Evolutionary conservation across 2,329 filamentous ascomycete genomes (phyloP).

Genomic region (Escovopsis sp.): DNA sequence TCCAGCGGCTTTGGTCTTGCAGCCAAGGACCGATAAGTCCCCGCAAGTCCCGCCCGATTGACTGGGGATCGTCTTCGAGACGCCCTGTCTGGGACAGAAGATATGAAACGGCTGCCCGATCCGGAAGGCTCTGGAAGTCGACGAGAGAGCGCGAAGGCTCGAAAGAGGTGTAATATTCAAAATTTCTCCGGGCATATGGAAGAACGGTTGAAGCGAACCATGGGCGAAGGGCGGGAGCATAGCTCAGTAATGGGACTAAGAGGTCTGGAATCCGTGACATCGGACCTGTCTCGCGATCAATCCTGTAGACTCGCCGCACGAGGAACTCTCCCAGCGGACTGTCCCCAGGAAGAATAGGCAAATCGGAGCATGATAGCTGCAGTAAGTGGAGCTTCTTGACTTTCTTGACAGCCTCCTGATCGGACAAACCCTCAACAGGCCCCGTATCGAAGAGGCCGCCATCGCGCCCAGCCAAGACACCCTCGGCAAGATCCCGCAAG

Average conservation of each 20-base stretch:
- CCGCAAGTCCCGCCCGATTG: conserved; percentile 49
- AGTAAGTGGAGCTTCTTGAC: conserved; percentile 48
- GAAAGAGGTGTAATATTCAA: conserved; percentile 50
- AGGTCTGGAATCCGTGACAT: conserved; percentile 53
- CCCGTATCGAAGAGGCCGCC: conserved; percentile 38
- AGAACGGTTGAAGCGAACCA: conserved; percentile 58
- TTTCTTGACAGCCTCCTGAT: conserved; percentile 49
- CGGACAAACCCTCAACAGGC: conserved; percentile 41
- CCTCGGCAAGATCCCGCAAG: conserved; percentile 40
- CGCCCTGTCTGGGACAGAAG: conserved; percentile 44
- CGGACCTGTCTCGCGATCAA: conserved; percentile 60
- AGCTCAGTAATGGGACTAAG: conserved; percentile 51
- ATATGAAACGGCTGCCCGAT: conserved; percentile 41
- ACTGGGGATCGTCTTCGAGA: conserved; percentile 21
- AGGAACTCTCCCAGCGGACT: conserved; percentile 51
- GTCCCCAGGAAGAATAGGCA: conserved; percentile 29
- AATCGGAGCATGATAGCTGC: conserved; percentile 36
- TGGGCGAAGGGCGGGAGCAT: conserved; percentile 43
- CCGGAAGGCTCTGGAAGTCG: conserved; percentile 48
- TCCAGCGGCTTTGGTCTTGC: conserved; percentile 48
- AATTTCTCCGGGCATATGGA: conserved; percentile 52
- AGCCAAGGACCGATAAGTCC: conserved; percentile 62
- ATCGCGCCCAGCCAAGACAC: conserved; percentile 26
- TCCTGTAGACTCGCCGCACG: conserved; percentile 49
- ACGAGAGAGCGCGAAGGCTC: conserved; percentile 38